These are phyloP conservation scores for Durio zibethinus DNA, from an alignment of 345 rosid species.

Conservation along the genomic window DNA sequence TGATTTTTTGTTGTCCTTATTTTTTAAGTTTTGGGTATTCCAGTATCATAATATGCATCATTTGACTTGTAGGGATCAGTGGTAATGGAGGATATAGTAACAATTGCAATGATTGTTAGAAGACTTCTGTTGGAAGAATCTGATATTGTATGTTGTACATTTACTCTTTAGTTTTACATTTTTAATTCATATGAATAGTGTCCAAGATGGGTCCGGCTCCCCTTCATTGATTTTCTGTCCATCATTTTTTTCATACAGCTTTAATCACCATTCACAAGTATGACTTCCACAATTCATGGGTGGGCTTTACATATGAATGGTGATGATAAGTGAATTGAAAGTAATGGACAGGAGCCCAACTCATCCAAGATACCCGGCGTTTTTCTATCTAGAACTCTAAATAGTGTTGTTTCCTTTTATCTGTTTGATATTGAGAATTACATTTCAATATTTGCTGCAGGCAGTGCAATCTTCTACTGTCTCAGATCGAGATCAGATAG, in stretches of 20 bases:
- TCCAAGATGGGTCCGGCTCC: background rate
- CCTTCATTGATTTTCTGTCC: too few species aligned
- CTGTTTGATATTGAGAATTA: slow-evolving; percentile 15
- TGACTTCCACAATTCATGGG: too few species aligned
- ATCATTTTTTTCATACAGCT: too few species aligned
- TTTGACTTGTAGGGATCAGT: slow-evolving; percentile 49
- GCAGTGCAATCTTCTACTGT: slow-evolving; percentile 50
- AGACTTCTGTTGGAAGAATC: slow-evolving; percentile 90
- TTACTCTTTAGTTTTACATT: slow-evolving; percentile 11
- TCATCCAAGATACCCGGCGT: background rate
- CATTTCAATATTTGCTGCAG: slow-evolving; percentile 43
- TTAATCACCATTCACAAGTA: too few species aligned
- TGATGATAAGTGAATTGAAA: too few species aligned
- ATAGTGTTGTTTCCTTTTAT: slow-evolving; percentile 1
- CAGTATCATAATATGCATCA: slow-evolving; percentile 5
- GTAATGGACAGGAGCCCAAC: too few species aligned
- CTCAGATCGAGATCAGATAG: slow-evolving; percentile 82
- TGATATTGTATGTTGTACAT: slow-evolving; percentile 52
- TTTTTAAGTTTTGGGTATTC: background rate
- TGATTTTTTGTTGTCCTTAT: background rate
- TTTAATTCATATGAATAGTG: background rate
- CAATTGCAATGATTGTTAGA: slow-evolving; percentile 80
- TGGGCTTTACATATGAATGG: too few species aligned
- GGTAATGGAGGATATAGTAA: slow-evolving; percentile 69
- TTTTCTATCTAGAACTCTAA: background rate